Conservation (phyloP, 2,329 filamentous ascomycete genomes). For the Fusarium penzigii region DNA sequence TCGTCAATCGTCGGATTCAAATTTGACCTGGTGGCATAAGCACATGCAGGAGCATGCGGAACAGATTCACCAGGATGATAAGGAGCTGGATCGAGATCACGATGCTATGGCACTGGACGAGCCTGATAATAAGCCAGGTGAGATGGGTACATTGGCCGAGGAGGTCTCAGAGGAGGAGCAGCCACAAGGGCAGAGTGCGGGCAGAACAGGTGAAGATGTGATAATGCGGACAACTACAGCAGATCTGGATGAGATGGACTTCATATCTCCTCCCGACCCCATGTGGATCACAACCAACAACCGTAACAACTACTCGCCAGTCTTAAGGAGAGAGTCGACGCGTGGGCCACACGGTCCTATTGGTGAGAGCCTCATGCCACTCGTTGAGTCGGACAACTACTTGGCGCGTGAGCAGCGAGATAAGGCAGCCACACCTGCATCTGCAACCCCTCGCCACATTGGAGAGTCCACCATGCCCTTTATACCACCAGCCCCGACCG, state of each 20-base stretch:
- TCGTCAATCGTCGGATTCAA: slow-evolving; percentile 63
- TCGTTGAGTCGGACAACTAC: slow-evolving; percentile 24
- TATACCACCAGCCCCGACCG: slow-evolving; percentile 22
- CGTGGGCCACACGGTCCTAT: slow-evolving; percentile 25
- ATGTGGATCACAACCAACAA: slow-evolving; percentile 44
- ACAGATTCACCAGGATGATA: slow-evolving; percentile 54
- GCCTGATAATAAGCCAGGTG: slow-evolving; percentile 18
- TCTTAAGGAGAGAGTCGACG: slow-evolving; percentile 31
- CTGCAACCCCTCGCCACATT: slow-evolving; percentile 21
- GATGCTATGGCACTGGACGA: slow-evolving; percentile 32
- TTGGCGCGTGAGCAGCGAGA: slow-evolving; percentile 21
- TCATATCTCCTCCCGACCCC: slow-evolving; percentile 41
- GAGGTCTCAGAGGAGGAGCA: slow-evolving; percentile 19
- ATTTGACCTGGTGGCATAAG: slow-evolving; percentile 72
- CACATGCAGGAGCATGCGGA: slow-evolving; percentile 80
- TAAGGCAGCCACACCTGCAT: slow-evolving; percentile 19
- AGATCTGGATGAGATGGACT: slow-evolving; percentile 44
- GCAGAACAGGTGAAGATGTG: slow-evolving; percentile 17
- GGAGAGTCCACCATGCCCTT: slow-evolving; percentile 29
- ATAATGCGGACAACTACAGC: slow-evolving; percentile 41
- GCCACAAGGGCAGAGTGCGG: slow-evolving; percentile 4
- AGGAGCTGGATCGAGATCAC: slow-evolving; percentile 42
- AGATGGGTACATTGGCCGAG: slow-evolving; percentile 23
- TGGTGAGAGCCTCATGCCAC: slow-evolving; percentile 29
- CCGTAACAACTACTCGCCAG: slow-evolving; percentile 18